Base-by-base conservation (phyloP, 495 filamentous ascomycete genomes). In the Trichoderma erinaceum region DNA sequence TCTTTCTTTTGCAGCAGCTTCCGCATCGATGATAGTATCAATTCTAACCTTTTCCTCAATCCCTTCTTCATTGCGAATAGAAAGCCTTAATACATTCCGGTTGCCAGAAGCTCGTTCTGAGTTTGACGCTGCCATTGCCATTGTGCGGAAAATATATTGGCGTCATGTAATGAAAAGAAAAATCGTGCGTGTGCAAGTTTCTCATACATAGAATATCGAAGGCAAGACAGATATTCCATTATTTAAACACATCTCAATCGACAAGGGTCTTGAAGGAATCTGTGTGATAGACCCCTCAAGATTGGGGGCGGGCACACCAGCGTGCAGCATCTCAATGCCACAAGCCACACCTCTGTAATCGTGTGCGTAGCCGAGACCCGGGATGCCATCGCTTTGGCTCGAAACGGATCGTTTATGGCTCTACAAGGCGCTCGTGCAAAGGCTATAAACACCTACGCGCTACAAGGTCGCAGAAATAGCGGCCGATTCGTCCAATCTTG, bases 271-370 rank as follows among this genome's bases (percentile, higher is more conserved):
- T 21, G 56, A 61, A 61, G 56, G 56, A 61, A 61, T 61, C 56
- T 61, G 15, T 32, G 27, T 32, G 8, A 25, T 32, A 61, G 56
- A 32, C 56, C 56, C 56, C 23, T 61, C 56, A n/a, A 21, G 23
- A 32, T 61, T 61, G 56, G 56, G 56, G 56, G 56, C 56, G 56
- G 56, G 56, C 56, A 32, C 23, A 61, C 56, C 56, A 61, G 56
- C 56, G 27, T 32, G 56, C 56, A 61, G 23, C 23, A 27, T 61
- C 56, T 29, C 56, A 29, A 29, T 61, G 23, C 44, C 23, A 61
- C 23, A 27, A 61, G 56, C 56, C 56, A 61, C 56, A 13, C 56
- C 56, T 32, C 23, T 35, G 12, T 21, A 1, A 12, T 61, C 56
- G 29, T 61, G 56, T 61, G 23, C 23, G 56, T 18, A 61, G 25